A percentile compares a stretch with the other conserved stretches of the same genome.
These are phyloP conservation scores for Earliella scabrosa DNA, from an alignment of 1,284 basidiomycete genomes.

Conservation along the genomic window DNA sequence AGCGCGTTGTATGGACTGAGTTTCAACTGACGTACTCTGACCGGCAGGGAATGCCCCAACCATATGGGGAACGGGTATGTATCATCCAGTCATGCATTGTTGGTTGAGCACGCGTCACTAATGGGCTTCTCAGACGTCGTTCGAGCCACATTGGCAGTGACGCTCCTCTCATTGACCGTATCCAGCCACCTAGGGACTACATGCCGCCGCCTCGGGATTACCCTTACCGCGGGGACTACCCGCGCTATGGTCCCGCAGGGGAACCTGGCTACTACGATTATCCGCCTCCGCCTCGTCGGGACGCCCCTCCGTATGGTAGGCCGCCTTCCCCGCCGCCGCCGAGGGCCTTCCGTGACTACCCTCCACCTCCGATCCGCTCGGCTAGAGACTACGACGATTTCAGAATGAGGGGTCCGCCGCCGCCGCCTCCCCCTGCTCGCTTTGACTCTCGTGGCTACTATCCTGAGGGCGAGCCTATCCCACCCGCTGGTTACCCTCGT, in stretches of 20 bases:
- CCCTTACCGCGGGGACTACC: conserved; percentile 59
- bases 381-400: conserved; percentile 73
- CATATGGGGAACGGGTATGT: conserved; percentile 45
- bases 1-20: conserved; percentile 3
- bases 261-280: conserved; percentile 64
- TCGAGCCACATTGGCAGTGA: conserved; percentile 46
- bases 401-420: conserved; percentile 49
- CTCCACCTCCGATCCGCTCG: conserved; percentile 49
- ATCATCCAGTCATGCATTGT: not conserved
- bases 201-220: conserved; percentile 47
- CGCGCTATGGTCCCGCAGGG: conserved; percentile 44
- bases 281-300: conserved; percentile 53
- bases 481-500: conserved; percentile 44
- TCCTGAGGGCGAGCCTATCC: conserved; percentile 36
- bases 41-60: conserved; percentile 73
- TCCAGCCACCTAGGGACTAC: conserved; percentile 52
- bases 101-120: conserved; percentile 13
- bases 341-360: conserved; percentile 70
- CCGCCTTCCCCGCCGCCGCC: conserved; percentile 58
- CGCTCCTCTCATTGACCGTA: conserved; percentile 56
- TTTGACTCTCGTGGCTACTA: conserved; percentile 47
- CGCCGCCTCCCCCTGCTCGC: conserved; percentile 36
- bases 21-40: conserved; percentile 1
- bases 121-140: conserved; percentile 19
- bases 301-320: conserved; percentile 49